Conservation (phyloP, 208 protist species). For the Acanthamoeba lenticulata region DNA sequence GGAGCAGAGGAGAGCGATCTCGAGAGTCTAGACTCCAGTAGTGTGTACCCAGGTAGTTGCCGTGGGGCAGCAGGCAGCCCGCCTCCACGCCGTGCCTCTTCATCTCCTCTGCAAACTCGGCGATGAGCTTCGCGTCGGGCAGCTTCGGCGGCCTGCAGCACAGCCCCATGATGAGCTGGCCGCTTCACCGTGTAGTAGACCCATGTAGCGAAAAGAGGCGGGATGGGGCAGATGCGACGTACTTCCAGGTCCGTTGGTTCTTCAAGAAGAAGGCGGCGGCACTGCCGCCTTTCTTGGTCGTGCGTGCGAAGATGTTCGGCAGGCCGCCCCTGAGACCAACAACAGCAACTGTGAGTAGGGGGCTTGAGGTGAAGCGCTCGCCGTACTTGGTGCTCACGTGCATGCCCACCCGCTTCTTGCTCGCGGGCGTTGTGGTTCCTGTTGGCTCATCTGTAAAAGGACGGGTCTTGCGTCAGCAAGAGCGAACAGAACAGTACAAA, state of each 20-base stretch:
- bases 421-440: too few relatives aligned
- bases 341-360: not conserved
- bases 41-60: slow-evolving; percentile 75
- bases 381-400: slow-evolving; percentile 48
- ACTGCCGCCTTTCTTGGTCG: not conserved
- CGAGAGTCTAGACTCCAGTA: not conserved
- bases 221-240: not conserved
- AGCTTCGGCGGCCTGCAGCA: not conserved
- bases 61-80: slow-evolving; percentile 72
- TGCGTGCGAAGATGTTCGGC: slow-evolving; percentile 2
- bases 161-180: not conserved
- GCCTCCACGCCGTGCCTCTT: not conserved
- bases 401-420: slow-evolving; percentile 38
- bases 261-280: slow-evolving; percentile 41
- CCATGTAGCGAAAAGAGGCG: not conserved
- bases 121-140: not conserved
- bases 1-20: not conserved
- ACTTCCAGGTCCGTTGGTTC: slow-evolving; percentile 71
- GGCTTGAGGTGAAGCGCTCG: not conserved
- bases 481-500: too few relatives aligned
- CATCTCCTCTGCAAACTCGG: slow-evolving; percentile 63
- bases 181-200: not conserved
- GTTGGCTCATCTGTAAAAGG: not conserved
- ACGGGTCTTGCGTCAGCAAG: too few relatives aligned
- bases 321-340: not conserved